Conservation (phyloP, 2,329 filamentous ascomycete species). For the Neonectria ditissima region DNA sequence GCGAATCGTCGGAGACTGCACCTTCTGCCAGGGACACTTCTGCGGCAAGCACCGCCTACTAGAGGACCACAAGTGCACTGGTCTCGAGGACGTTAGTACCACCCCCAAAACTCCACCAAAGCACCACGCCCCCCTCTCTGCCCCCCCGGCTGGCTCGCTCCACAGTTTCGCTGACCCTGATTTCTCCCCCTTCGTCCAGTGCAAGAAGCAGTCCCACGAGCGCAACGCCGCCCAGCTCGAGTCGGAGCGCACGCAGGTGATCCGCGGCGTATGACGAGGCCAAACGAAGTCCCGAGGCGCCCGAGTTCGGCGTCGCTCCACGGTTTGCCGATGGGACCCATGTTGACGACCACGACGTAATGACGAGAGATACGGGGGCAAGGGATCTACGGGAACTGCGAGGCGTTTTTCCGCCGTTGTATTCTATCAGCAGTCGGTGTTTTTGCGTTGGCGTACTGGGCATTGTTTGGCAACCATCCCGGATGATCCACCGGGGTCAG, state of each 20-base stretch:
- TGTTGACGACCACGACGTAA: constrained; percentile 45
- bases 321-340: constrained; percentile 13
- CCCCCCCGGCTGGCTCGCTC: no score
- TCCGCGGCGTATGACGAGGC: constrained; percentile 80
- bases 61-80: constrained; percentile 93
- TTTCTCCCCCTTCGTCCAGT: constrained; percentile 62
- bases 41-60: constrained; percentile 95
- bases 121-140: no score
- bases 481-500: constrained; percentile 35
- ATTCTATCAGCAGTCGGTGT: constrained; percentile 29
- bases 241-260: constrained; percentile 91
- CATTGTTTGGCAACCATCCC: constrained; percentile 35
- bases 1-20: constrained; percentile 95
- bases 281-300: constrained; percentile 5
- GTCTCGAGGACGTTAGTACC: constrained; percentile 84
- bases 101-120: neutral
- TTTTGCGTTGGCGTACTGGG: constrained; percentile 45
- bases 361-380: constrained; percentile 36
- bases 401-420: constrained; percentile 42
- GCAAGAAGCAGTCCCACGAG: constrained; percentile 97
- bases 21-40: constrained; percentile 93
- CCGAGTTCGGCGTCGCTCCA: constrained; percentile 39
- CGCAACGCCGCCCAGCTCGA: constrained; percentile 94
- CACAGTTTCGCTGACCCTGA: constrained; percentile 21
- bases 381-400: constrained; percentile 35